Evolutionary conservation across 495 filamentous ascomycete genomes (phyloP).

Genomic region (Corynascus novoguineensis): DNA sequence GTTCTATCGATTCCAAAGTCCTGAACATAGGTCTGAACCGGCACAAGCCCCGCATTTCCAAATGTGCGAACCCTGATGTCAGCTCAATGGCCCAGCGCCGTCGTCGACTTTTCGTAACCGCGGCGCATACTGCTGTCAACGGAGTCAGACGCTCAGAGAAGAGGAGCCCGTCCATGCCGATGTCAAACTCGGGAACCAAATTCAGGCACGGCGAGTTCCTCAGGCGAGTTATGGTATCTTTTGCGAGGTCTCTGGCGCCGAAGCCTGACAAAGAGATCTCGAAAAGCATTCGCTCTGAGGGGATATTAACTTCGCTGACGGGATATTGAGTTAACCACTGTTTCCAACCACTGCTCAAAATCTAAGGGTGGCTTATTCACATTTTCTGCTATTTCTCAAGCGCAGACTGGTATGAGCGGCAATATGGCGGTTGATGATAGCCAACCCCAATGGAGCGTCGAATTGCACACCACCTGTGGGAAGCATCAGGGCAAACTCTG

Average conservation of each 20-base stretch:
- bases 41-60: background rate
- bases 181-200: background rate
- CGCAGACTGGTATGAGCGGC: too few relatives aligned
- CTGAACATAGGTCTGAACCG: background rate
- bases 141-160: background rate
- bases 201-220: background rate
- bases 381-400: too few relatives aligned
- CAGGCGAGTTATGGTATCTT: background rate
- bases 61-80: background rate
- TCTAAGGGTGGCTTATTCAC: too few relatives aligned
- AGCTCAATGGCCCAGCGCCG: background rate
- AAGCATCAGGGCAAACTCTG: too few relatives aligned
- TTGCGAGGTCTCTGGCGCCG: background rate
- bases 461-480: too few relatives aligned
- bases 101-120: background rate
- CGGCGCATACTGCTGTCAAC: background rate
- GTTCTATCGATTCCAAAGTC: background rate
- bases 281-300: background rate
- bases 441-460: too few relatives aligned
- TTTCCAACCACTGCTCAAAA: too few relatives aligned
- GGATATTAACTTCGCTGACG: background rate
- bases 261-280: background rate
- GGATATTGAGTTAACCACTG: too few relatives aligned
- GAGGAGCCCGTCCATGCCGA: background rate
- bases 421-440: too few relatives aligned